Conservation (phyloP, 805 yeast species). For the Isabelozyma gotoi region DNA sequence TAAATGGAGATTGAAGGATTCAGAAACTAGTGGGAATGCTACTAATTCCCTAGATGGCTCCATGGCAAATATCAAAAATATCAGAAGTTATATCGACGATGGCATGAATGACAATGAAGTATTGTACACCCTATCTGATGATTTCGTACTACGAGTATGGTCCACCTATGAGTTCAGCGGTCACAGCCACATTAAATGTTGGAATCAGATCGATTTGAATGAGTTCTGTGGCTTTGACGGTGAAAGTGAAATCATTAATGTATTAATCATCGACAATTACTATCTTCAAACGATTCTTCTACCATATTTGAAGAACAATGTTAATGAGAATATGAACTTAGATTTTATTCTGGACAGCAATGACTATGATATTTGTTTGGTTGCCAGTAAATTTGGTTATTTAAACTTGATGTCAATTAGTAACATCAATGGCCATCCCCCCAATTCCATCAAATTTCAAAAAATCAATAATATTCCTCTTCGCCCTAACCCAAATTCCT, state of each 20-base stretch:
- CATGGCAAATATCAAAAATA: conserved; percentile 36
- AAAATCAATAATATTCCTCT: conserved; percentile 23
- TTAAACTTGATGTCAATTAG: conserved; percentile 47
- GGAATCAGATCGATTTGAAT: conserved; percentile 48
- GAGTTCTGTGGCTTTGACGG: conserved; percentile 17
- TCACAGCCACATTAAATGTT: conserved; percentile 54
- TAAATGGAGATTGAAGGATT: conserved; percentile 52
- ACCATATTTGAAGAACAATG: conserved; percentile 2
- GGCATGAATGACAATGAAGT: conserved; percentile 31
- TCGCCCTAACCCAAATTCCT: conserved; percentile 10
- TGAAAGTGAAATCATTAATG: conserved; percentile 9
- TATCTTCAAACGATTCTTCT: conserved; percentile 25
- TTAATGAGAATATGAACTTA: conserved; percentile 10
- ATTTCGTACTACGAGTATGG: conserved; percentile 65
- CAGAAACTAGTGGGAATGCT: conserved; percentile 1
- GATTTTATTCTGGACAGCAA: conserved; percentile 5
- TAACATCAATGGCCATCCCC: conserved; percentile 55
- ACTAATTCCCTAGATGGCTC: conserved; percentile 16
- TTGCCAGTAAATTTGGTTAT: conserved; percentile 39
- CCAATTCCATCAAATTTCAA: conserved; percentile 47
- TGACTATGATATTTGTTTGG: conserved; percentile 34
- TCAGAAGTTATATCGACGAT: conserved; percentile 30
- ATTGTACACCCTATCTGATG: conserved; percentile 65
- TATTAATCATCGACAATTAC: conserved; percentile 37
- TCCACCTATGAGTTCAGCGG: conserved; percentile 60